Percentiles rank a stretch among this genome's conserved stretches.
These are phyloP conservation scores for Termitomyces titanicus DNA, from an alignment of 768 basidiomycete genomes.

Conservation along the genomic window DNA sequence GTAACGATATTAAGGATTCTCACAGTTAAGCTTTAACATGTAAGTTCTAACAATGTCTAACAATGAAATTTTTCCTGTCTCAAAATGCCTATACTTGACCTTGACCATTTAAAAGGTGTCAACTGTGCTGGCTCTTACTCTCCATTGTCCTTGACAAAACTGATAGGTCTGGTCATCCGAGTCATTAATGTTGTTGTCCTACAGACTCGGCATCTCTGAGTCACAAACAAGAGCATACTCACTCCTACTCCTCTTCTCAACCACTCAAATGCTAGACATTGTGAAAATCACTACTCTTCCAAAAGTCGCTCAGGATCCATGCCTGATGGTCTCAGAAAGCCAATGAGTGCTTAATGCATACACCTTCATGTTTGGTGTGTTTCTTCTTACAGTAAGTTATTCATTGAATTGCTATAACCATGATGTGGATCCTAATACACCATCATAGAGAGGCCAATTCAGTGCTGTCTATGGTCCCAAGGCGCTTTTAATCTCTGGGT, in stretches of 20 bases:
- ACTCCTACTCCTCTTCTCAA: constrained; percentile 28
- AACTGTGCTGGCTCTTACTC: too few relatives aligned
- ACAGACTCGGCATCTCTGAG: not conserved
- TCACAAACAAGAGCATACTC: not conserved
- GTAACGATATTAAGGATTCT: too few relatives aligned
- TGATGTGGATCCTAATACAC: not conserved
- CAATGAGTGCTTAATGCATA: constrained; percentile 36
- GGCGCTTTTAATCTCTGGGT: constrained; percentile 36
- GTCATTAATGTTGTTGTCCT: not conserved
- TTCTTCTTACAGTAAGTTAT: constrained; percentile 21
- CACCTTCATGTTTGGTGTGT: constrained; percentile 33
- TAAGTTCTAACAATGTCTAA: too few relatives aligned
- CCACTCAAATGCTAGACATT: constrained; percentile 35
- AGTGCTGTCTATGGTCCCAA: constrained; percentile 32
- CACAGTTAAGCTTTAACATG: too few relatives aligned
- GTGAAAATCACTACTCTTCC: constrained; percentile 38
- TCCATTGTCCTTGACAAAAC: too few relatives aligned
- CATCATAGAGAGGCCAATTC: constrained; percentile 25
- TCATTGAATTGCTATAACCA: not conserved
- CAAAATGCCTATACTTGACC: too few relatives aligned
- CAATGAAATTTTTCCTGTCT: too few relatives aligned
- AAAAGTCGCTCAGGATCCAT: constrained; percentile 16
- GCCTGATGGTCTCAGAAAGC: constrained; percentile 12
- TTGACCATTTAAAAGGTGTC: too few relatives aligned
- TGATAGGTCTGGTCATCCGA: too few relatives aligned